A percentile compares a stretch with the other conserved stretches of the same genome.
Conservation (phyloP, 306 rosid genomes). For the Ormosia semicastrata region DNA sequence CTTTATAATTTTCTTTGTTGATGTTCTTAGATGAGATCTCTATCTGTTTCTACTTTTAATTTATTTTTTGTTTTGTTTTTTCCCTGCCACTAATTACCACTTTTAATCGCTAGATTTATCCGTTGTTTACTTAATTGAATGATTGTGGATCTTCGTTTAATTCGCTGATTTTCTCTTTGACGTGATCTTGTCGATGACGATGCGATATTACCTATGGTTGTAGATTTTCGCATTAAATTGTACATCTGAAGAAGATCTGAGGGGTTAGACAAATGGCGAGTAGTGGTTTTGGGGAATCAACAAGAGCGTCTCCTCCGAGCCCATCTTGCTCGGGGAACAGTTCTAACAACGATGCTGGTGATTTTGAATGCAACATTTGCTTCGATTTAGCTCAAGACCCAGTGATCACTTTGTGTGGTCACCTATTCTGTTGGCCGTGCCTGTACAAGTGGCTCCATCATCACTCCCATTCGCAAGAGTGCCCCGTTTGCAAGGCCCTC, state of each 20-base stretch:
- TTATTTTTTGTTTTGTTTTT: background rate
- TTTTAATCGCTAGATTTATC: background rate
- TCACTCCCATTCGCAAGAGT: conserved; percentile 89
- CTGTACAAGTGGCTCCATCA: conserved; percentile 85
- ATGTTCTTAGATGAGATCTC: background rate
- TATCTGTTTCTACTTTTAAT: background rate
- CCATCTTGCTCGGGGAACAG: conserved; percentile 48
- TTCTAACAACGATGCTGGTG: conserved; percentile 59
- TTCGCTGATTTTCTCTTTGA: background rate
- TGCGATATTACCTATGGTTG: background rate
- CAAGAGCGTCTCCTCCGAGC: conserved; percentile 47
- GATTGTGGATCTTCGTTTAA: background rate
- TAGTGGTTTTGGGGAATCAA: conserved; percentile 71
- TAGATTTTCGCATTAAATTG: conserved; percentile 17
- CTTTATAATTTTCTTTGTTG: background rate
- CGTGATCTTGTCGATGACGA: background rate
- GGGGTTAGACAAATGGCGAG: conserved; percentile 49
- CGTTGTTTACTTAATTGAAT: background rate
- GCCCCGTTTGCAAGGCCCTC: conserved; percentile 94
- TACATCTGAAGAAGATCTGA: conserved; percentile 7
- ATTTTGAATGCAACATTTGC: conserved; percentile 96
- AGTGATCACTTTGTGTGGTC: conserved; percentile 87
- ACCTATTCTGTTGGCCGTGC: conserved; percentile 94
- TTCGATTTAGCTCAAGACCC: conserved; percentile 93
- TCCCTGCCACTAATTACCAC: background rate